Conservation (phyloP, 176 grass and related monocot species). For the Musa itinerans region DNA sequence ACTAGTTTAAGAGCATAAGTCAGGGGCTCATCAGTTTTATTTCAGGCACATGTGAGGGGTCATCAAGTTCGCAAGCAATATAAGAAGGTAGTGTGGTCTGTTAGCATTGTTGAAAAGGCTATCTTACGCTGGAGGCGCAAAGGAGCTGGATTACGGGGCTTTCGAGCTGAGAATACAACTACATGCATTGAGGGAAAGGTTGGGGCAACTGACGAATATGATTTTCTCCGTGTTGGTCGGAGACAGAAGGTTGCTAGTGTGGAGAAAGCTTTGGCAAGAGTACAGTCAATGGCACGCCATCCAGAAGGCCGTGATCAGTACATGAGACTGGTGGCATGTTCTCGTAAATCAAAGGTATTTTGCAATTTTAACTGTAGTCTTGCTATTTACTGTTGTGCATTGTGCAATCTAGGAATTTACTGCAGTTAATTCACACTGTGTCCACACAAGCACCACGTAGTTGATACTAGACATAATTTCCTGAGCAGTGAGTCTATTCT, state of each 20-base stretch:
- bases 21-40: constrained; percentile 10
- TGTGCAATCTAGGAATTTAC: background rate
- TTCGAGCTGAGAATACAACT: constrained; percentile 36
- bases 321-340: constrained; percentile 11
- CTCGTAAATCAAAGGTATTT: constrained; percentile 9
- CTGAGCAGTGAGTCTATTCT: background rate
- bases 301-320: constrained; percentile 81
- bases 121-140: constrained; percentile 82
- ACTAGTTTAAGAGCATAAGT: background rate
- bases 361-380: background rate
- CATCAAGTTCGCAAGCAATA: constrained; percentile 32
- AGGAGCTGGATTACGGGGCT: constrained; percentile 68
- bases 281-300: constrained; percentile 83
- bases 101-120: constrained; percentile 85
- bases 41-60: constrained; percentile 66
- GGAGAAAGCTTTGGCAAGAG: constrained; percentile 89
- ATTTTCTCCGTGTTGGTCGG: constrained; percentile 65
- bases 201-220: constrained; percentile 47
- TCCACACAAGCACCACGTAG: background rate
- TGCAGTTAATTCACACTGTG: background rate
- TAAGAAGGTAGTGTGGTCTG: constrained; percentile 81
- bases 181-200: constrained; percentile 21
- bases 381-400: background rate
- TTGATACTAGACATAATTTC: background rate
- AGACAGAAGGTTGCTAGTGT: constrained; percentile 66